Evolutionary conservation across 106 monocot species (phyloP), one percentile per base, ranked within the genome.

Genomic region (Allium fistulosum): DNA sequence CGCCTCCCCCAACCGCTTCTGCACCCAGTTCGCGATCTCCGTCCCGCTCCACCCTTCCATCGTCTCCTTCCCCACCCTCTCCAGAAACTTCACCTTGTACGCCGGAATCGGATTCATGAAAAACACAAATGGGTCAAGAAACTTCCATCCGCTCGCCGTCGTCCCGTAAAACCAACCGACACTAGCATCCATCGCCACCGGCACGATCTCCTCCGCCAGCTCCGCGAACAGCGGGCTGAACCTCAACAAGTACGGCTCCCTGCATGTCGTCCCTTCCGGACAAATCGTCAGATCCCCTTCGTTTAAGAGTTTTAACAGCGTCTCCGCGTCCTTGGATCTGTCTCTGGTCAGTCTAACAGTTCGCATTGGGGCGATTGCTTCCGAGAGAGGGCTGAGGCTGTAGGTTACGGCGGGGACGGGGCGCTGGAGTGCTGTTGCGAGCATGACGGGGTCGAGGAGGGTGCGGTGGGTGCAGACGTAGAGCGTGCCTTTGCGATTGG

Each of bases 201-300:
- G 88, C 47, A 77, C 75, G 3, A 91, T 55, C 50, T 77, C 61
- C 16, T 71, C 81, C 1, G 83, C 58, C 17, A 91, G 59, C 88
- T 95, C 94, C 0, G 91, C 81, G 62, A 95, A 95, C 17, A 91
- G 67, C 7, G 91, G 80, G 75, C 95, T 95, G 72, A 95, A 95
- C 58, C 90, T 68, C 48, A 94, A 79, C 9, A 94, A 75, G 63
- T 81, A 88, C n/a, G 90, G 85, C 72, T 94, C 90, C 11, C 94
- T 67, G 72, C 94, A 94, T 2, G 94, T 94, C 0, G 94, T 94
- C 48, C 94, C 94, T 59, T 94, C 94, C 4, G 94, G 87, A 77
- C 87, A 91, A 6, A 94, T 82, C 11, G 77, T 82, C 7, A 94
- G 61, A 28, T 86, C 83, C 4, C 83, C 93, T 17, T 75, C 74